Evolutionary conservation across 352 stramenopile genomes (phyloP).

Genomic region (Globisporangium middletonii): DNA sequence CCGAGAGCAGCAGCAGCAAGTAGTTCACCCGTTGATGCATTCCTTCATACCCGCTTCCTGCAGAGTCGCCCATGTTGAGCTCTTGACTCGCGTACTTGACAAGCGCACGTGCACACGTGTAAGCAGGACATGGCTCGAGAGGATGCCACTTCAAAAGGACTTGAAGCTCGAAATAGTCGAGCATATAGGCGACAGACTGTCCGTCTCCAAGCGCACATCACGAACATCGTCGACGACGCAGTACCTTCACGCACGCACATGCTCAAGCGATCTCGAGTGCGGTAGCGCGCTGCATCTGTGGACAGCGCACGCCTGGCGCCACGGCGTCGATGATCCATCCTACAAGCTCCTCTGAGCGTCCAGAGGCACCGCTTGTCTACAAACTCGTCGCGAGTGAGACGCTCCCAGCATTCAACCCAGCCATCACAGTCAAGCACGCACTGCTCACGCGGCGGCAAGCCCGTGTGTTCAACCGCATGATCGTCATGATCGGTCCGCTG

Average conservation of each 20-base stretch:
- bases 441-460: background rate
- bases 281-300: background rate
- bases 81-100: too few relatives aligned
- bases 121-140: too few relatives aligned
- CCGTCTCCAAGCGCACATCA: too few relatives aligned
- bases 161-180: too few relatives aligned
- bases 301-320: background rate
- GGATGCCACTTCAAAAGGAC: too few relatives aligned
- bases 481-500: background rate
- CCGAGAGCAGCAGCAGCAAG: background rate
- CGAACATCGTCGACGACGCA: too few relatives aligned
- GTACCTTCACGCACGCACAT: too few relatives aligned
- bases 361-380: constrained; percentile 1
- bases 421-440: constrained; percentile 6
- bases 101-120: too few relatives aligned
- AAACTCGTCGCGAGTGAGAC: constrained; percentile 7
- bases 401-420: constrained; percentile 7
- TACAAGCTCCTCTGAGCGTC: background rate
- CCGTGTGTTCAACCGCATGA: constrained; percentile 1
- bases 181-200: too few relatives aligned
- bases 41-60: background rate
- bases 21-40: background rate
- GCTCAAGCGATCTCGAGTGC: background rate
- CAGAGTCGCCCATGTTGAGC: too few relatives aligned
- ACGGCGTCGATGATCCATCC: constrained; percentile 2